Conservation (phyloP, 202 grass and related monocot genomes). For the Hordeum pubiflorum region DNA sequence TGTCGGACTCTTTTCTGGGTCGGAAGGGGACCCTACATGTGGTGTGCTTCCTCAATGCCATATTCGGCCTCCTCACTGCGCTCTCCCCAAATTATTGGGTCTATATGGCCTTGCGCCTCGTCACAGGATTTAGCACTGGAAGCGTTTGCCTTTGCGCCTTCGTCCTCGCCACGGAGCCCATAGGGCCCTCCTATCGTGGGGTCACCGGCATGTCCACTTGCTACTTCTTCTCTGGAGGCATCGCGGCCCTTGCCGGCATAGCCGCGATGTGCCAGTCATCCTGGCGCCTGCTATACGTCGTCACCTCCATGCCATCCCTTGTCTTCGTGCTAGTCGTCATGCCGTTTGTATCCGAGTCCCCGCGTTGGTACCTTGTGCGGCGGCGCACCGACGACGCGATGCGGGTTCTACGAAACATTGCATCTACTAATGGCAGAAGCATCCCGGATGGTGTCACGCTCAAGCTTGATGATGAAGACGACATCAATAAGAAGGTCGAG, state of each 20-base stretch:
- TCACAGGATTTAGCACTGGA: conserved; percentile 82
- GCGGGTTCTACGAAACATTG: conserved; percentile 45
- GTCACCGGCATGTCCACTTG: conserved; percentile 78
- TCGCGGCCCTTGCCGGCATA: conserved; percentile 47
- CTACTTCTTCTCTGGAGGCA: conserved; percentile 92
- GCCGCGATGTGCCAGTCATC: conserved; percentile 49
- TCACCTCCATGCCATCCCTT: conserved; percentile 64
- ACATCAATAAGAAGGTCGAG: background rate
- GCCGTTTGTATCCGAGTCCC: conserved; percentile 72
- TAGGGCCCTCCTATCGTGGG: conserved; percentile 56
- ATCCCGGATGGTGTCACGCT: conserved; percentile 36
- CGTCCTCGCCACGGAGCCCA: conserved; percentile 93
- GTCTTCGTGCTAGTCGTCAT: conserved; percentile 37
- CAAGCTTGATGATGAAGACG: conserved; percentile 54
- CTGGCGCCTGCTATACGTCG: conserved; percentile 62
- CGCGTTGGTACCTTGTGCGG: conserved; percentile 79
- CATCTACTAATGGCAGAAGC: conserved; percentile 35
- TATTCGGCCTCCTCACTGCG: conserved; percentile 76
- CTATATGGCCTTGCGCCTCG: conserved; percentile 64
- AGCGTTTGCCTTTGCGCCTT: conserved; percentile 75
- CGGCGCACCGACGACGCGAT: conserved; percentile 40
- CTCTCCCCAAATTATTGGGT: conserved; percentile 52
- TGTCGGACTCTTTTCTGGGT: conserved; percentile 77
- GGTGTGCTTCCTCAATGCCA: conserved; percentile 54
- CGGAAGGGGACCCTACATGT: conserved; percentile 49